phyloP scores from a whole-genome alignment of 2,329 filamentous ascomycete species.

The Colletotrichum neosansevieriae region DNA sequence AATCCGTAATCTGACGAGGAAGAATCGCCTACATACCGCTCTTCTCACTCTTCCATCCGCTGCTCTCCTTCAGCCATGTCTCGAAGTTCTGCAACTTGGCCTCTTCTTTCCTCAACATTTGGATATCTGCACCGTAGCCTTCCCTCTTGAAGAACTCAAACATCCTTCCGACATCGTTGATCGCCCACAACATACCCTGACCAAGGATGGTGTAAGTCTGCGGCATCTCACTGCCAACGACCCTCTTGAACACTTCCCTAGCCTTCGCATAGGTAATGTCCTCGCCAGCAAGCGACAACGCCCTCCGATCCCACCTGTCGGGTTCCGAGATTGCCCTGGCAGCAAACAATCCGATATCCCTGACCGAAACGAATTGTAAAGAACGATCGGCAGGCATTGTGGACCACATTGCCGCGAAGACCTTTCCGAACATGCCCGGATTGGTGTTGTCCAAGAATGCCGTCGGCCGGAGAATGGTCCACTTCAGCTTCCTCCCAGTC shows the following conservation, averaged over 20 bases:
- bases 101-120: slow-evolving; percentile 34
- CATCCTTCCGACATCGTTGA: slow-evolving; percentile 39
- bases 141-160: slow-evolving; percentile 41
- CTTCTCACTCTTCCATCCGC: slow-evolving; percentile 42
- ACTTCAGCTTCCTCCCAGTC: slow-evolving; percentile 21
- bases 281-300: slow-evolving; percentile 40
- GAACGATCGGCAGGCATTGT: slow-evolving; percentile 43
- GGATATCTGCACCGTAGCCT: slow-evolving; percentile 39
- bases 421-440: slow-evolving; percentile 45
- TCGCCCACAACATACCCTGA: slow-evolving; percentile 39
- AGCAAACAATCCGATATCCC: slow-evolving; percentile 45
- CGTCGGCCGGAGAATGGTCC: slow-evolving; percentile 46
- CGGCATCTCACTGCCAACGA: slow-evolving; percentile 32
- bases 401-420: slow-evolving; percentile 46
- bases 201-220: slow-evolving; percentile 38
- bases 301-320: slow-evolving; percentile 37
- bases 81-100: slow-evolving; percentile 42
- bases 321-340: slow-evolving; percentile 38
- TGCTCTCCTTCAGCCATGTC: slow-evolving; percentile 43
- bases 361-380: slow-evolving; percentile 45
- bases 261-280: slow-evolving; percentile 38
- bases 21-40: neutral
- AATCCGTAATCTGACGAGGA: neutral
- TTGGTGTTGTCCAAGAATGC: slow-evolving; percentile 47
- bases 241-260: slow-evolving; percentile 30